Percentiles rank a stretch among this genome's conserved stretches.
phyloP scores from a whole-genome alignment of 78 protist genomes.

The Dictyostelium brefeldianum region DNA sequence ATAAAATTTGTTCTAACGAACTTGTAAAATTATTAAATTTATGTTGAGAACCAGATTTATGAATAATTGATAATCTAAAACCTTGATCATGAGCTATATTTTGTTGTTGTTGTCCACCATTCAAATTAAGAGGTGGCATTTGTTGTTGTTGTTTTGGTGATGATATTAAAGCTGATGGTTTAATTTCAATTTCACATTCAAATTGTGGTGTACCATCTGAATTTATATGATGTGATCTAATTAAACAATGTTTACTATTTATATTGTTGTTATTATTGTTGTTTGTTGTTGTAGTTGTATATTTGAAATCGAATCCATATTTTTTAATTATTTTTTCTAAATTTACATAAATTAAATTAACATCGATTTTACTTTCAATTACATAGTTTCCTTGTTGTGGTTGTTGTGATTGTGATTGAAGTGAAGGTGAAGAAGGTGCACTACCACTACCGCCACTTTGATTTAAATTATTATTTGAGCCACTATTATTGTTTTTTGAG shows the following conservation, averaged over 20 bases:
- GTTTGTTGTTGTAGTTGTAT: constrained; percentile 13
- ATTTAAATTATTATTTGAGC: not conserved
- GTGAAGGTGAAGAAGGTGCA: constrained; percentile 10
- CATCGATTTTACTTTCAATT: constrained; percentile 61
- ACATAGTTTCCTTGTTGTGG: not conserved
- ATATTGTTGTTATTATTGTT: constrained; percentile 4
- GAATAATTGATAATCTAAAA: constrained; percentile 23
- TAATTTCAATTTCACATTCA: constrained; percentile 28
- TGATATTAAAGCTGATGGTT: not conserved
- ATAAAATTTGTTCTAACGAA: constrained; percentile 54
- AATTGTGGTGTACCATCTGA: constrained; percentile 35
- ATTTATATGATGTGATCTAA: constrained; percentile 3
- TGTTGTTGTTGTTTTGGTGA: constrained; percentile 5
- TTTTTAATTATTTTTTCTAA: constrained; percentile 43
- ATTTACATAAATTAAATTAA: constrained; percentile 58
- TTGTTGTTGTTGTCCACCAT: constrained; percentile 15
- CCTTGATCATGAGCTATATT: not conserved
- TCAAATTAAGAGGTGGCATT: constrained; percentile 30
- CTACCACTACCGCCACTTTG: constrained; percentile 1
- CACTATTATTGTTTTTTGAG: constrained; percentile 49
- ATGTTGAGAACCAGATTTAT: constrained; percentile 54
- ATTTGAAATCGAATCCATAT: constrained; percentile 45
- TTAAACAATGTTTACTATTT: not conserved
- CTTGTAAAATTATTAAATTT: constrained; percentile 34
- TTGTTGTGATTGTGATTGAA: constrained; percentile 16